These are phyloP conservation scores for Daldinia sp. DNA, from an alignment of 2,329 filamentous ascomycete species.

Conservation along the genomic window DNA sequence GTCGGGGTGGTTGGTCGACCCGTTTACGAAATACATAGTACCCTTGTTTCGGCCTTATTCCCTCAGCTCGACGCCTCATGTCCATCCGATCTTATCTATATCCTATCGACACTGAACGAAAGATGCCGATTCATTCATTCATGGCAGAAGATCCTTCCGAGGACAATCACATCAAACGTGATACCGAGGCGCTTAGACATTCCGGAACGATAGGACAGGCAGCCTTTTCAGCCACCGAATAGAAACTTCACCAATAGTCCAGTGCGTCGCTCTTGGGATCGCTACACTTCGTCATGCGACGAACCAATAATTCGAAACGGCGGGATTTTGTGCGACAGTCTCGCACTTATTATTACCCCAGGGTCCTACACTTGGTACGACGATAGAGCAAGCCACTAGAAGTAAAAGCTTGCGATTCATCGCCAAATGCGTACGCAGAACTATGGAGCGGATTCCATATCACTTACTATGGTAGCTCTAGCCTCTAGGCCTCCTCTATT, in stretches of 20 bases:
- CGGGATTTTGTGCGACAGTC: conserved; percentile 28
- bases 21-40: conserved; percentile 20
- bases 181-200: conserved; percentile 6
- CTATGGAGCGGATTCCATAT: background rate
- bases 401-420: conserved; percentile 18
- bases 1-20: conserved; percentile 32
- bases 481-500: background rate
- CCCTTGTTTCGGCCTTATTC: conserved; percentile 42
- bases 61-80: conserved; percentile 36
- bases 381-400: conserved; percentile 9
- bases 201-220: conserved; percentile 1
- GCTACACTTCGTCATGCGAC: conserved; percentile 14
- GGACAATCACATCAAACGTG: conserved; percentile 22
- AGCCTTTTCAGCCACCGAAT: conserved; percentile 10
- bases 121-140: background rate
- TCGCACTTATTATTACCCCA: conserved; percentile 19
- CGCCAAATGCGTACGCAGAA: background rate
- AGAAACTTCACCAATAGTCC: conserved; percentile 15
- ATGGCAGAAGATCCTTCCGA: conserved; percentile 18
- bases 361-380: conserved; percentile 20
- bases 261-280: conserved; percentile 4
- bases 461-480: background rate
- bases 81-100: conserved; percentile 26
- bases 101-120: conserved; percentile 3
- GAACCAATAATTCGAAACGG: conserved; percentile 15